Evolutionary conservation across 306 rosid species (phyloP).

Genomic region (Ziziphus jujuba): DNA sequence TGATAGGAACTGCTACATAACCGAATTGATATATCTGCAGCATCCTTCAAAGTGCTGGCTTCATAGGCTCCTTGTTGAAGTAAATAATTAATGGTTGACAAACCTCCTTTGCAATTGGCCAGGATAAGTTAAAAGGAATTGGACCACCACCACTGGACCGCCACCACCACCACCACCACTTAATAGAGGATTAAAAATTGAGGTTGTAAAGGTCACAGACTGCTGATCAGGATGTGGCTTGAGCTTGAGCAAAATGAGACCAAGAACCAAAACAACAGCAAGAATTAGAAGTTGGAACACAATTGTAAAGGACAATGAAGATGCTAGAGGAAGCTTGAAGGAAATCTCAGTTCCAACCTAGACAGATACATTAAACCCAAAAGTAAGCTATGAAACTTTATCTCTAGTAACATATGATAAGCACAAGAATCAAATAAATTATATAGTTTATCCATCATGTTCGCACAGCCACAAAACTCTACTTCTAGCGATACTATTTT

Average conservation of each 20-base stretch:
- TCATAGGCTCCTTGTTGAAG: too few relatives aligned
- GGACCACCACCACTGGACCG: too few relatives aligned
- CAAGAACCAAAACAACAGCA: conserved; percentile 73
- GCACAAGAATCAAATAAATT: too few relatives aligned
- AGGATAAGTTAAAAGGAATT: conserved; percentile 76
- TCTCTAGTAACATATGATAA: too few relatives aligned
- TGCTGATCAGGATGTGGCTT: conserved; percentile 97
- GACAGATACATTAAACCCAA: conserved; percentile 28
- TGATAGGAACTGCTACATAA: too few relatives aligned
- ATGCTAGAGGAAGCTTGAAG: conserved; percentile 92
- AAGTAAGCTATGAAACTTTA: conserved; percentile 15
- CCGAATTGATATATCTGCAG: too few relatives aligned
- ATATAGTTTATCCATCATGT: too few relatives aligned
- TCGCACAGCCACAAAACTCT: too few relatives aligned
- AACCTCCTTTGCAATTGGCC: conserved; percentile 85
- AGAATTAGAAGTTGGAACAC: conserved; percentile 94
- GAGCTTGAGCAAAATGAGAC: conserved; percentile 87
- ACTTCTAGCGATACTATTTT: too few relatives aligned
- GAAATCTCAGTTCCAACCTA: conserved; percentile 99
- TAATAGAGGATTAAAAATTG: conserved; percentile 81
- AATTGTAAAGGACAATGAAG: conserved; percentile 79
- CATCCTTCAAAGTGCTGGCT: too few relatives aligned
- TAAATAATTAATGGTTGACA: conserved; percentile 34
- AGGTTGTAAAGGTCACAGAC: conserved; percentile 78
- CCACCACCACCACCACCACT: conserved; percentile 90